Evolutionary conservation across 805 yeast genomes (phyloP), one percentile per base, ranked within the genome.

Genomic region (Hanseniaspora mollemarum): DNA sequence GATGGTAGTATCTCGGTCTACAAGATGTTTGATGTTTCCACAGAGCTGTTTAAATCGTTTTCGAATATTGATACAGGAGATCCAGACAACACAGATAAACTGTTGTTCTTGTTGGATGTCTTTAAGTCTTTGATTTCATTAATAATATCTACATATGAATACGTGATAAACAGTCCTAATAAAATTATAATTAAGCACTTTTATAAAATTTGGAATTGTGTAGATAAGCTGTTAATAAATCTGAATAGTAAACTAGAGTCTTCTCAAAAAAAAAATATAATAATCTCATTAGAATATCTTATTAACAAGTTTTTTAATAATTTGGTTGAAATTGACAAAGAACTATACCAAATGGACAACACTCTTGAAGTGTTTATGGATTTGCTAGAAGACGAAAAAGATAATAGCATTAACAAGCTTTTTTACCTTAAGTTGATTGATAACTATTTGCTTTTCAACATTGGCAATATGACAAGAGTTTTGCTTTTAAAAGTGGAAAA

Each of bases 401-500:
- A 29, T 9, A 16, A 8, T 37, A 37, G 31, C 9, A 4, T 16
- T 7, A 10, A 21, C 7, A 22, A 7, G 10, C n/a, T 15, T 3
- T 46, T 46, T 38, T 46, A 21, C 18, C 25, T 37, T 8, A 46
- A 46, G n/a, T 19, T 46, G 12, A 6, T 46, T 12, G 50, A 46
- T 37, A 46, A 46, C 24, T 46, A 46, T 37, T n/a, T 46, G 29
- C 31, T 46, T 18, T 46, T 46, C 38, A 46, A 46, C 15, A 46
- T 46, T 28, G 50, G 29, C 12, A 15, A 38, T 22, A 29, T 38
- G 3, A 26, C 31, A 9, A 37, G 29, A 7, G 43, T 10, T 2
- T 36, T 35, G 18, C 29, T 13, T 26, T 3, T 21, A 43, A 31
- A 33, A 15, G 3, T 28, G 10, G 22, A 36, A 16, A 35, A 26